Conservation (phyloP, 2,329 filamentous ascomycete species). For the Colletotrichum incanum region DNA sequence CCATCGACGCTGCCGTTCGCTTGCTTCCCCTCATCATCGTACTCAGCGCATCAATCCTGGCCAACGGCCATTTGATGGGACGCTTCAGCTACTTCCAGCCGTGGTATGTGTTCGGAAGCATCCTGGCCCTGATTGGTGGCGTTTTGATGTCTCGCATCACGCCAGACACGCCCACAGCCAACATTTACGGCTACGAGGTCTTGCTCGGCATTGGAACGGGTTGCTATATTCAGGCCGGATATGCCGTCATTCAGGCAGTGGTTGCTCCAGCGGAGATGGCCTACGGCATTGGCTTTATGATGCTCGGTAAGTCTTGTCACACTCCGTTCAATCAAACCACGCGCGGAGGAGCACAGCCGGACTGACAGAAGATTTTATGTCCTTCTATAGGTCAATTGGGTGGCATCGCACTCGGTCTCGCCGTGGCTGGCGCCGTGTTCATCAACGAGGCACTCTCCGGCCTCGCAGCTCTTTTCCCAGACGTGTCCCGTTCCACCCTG, state of each 20-base stretch:
- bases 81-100: conserved; percentile 54
- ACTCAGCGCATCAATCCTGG: conserved; percentile 51
- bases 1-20: conserved; percentile 56
- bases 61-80: conserved; percentile 55
- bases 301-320: neutral
- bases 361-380: neutral
- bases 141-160: conserved; percentile 49
- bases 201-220: conserved; percentile 60
- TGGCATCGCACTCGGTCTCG: neutral
- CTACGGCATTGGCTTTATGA: conserved; percentile 55
- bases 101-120: conserved; percentile 55
- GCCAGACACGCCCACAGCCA: conserved; percentile 39
- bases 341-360: too few relatives aligned
- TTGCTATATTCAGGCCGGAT: conserved; percentile 52
- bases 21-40: conserved; percentile 59
- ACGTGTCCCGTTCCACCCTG: neutral
- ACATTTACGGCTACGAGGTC: conserved; percentile 54
- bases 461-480: neutral
- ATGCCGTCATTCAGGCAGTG: conserved; percentile 50
- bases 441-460: neutral
- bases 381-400: neutral
- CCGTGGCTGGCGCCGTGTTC: neutral
- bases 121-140: conserved; percentile 52
- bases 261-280: conserved; percentile 50
- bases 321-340: neutral